Evolutionary conservation across 2,329 filamentous ascomycete genomes (phyloP).

Genomic region (Beauveria sp.): DNA sequence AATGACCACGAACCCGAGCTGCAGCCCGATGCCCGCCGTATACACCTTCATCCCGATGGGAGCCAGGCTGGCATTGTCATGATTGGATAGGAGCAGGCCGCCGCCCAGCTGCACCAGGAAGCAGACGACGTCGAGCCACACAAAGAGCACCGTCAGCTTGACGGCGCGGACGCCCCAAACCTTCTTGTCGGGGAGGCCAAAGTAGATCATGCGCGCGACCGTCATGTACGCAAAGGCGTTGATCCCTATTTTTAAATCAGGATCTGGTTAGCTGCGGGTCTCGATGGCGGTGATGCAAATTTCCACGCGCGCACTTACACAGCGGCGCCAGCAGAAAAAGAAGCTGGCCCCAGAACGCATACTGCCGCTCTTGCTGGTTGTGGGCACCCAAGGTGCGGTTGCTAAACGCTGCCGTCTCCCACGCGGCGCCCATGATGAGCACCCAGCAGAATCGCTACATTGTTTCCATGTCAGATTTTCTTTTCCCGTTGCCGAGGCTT

Average conservation of each 20-base stretch:
- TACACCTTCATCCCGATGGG: slow-evolving; percentile 31
- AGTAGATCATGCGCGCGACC: slow-evolving; percentile 31
- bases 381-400: slow-evolving; percentile 27
- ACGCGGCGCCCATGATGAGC: slow-evolving; percentile 29
- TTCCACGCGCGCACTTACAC: slow-evolving; percentile 19
- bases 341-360: slow-evolving; percentile 24
- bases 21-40: slow-evolving; percentile 29
- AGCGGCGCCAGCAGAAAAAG: slow-evolving; percentile 35
- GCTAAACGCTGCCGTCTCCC: slow-evolving; percentile 32
- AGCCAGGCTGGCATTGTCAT: slow-evolving; percentile 19
- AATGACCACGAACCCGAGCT: slow-evolving; percentile 30
- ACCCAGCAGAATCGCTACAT: slow-evolving; percentile 30
- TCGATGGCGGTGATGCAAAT: too few relatives aligned
- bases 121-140: slow-evolving; percentile 38
- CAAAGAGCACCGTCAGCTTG: slow-evolving; percentile 36
- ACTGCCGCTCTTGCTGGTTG: slow-evolving; percentile 29
- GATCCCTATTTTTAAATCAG: slow-evolving; percentile 23
- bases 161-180: slow-evolving; percentile 27
- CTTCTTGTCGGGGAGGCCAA: slow-evolving; percentile 28
- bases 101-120: slow-evolving; percentile 37
- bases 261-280: neutral
- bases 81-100: slow-evolving; percentile 28
- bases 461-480: neutral
- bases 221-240: slow-evolving; percentile 39
- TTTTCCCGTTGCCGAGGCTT: neutral